Conservation (phyloP, 2,329 filamentous ascomycete genomes). For the Pseudogymnoascus sp. region DNA sequence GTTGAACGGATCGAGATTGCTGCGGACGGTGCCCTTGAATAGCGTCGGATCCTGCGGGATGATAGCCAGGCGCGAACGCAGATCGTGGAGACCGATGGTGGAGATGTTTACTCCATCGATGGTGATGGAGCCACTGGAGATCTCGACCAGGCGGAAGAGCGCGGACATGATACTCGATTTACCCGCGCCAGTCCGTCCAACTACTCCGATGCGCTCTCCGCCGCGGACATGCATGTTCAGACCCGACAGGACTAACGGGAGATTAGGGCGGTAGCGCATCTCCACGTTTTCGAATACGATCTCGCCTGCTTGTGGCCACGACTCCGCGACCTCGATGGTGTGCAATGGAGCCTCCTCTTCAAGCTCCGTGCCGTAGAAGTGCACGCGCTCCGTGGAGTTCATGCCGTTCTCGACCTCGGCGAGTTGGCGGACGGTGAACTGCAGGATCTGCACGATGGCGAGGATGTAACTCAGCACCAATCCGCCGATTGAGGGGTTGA, state of each 20-base stretch:
- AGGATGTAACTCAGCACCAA: conserved; percentile 90
- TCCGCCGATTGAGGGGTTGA: conserved; percentile 76
- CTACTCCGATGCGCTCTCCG: conserved; percentile 73
- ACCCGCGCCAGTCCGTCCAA: conserved; percentile 73
- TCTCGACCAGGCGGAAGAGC: conserved; percentile 66
- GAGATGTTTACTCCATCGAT: conserved; percentile 64
- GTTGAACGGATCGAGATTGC: conserved; percentile 72
- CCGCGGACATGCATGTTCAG: conserved; percentile 64
- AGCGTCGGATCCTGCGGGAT: conserved; percentile 80
- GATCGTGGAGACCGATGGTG: conserved; percentile 64
- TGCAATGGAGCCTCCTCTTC: conserved; percentile 85
- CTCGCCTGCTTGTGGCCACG: conserved; percentile 82
- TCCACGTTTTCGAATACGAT: conserved; percentile 67
- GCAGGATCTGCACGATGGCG: conserved; percentile 87
- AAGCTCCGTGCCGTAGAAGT: conserved; percentile 79
- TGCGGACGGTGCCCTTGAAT: conserved; percentile 71
- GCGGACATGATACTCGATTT: conserved; percentile 80
- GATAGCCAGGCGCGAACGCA: conserved; percentile 69
- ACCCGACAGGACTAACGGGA: conserved; percentile 66
- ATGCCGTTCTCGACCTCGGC: conserved; percentile 97
- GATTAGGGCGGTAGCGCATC: conserved; percentile 66
- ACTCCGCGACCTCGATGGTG: conserved; percentile 59
- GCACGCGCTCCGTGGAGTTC: conserved; percentile 88
- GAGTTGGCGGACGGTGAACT: conserved; percentile 87
- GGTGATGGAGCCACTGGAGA: conserved; percentile 52